Percentiles rank a stretch among this genome's conserved stretches.
phyloP scores from a whole-genome alignment of 1,284 basidiomycete species.

The Macrocybe sp. region DNA sequence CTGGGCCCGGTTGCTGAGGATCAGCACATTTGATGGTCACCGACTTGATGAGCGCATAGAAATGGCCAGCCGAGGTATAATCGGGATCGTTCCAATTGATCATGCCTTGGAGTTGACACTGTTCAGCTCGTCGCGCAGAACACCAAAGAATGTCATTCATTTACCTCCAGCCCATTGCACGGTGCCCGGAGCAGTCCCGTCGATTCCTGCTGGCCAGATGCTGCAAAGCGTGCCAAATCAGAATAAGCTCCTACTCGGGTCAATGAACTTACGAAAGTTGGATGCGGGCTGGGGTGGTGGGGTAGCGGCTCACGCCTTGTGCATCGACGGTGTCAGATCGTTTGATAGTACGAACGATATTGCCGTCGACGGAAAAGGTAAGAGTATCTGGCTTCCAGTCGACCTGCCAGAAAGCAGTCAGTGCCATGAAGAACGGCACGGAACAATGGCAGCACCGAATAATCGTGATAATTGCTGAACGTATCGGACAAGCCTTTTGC shows the following conservation, averaged over 20 bases:
- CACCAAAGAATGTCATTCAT: background rate
- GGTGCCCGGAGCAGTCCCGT: conserved; percentile 56
- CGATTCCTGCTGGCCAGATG: conserved; percentile 76
- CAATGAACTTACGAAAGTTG: conserved; percentile 56
- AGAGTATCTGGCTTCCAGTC: conserved; percentile 73
- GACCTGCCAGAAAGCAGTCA: conserved; percentile 37
- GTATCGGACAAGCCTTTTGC: conserved; percentile 53
- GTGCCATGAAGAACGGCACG: conserved; percentile 32
- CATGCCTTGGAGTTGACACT: conserved; percentile 35
- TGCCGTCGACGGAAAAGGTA: conserved; percentile 67
- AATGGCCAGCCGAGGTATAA: conserved; percentile 60
- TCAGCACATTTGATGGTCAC: conserved; percentile 60
- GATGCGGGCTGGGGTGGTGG: conserved; percentile 71
- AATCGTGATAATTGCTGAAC: conserved; percentile 69
- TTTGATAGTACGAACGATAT: conserved; percentile 62
- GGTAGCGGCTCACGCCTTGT: conserved; percentile 54
- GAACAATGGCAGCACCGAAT: conserved; percentile 62
- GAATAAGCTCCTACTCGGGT: background rate
- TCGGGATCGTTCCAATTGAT: conserved; percentile 77
- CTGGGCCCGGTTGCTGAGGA: conserved; percentile 31
- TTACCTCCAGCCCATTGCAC: conserved; percentile 68
- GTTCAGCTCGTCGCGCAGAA: background rate
- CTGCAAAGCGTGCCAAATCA: conserved; percentile 25
- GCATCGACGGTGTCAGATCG: conserved; percentile 51
- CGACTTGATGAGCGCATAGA: conserved; percentile 53